Evolutionary conservation across 768 basidiomycete species (phyloP).

Genomic region (Boletus patriciae): DNA sequence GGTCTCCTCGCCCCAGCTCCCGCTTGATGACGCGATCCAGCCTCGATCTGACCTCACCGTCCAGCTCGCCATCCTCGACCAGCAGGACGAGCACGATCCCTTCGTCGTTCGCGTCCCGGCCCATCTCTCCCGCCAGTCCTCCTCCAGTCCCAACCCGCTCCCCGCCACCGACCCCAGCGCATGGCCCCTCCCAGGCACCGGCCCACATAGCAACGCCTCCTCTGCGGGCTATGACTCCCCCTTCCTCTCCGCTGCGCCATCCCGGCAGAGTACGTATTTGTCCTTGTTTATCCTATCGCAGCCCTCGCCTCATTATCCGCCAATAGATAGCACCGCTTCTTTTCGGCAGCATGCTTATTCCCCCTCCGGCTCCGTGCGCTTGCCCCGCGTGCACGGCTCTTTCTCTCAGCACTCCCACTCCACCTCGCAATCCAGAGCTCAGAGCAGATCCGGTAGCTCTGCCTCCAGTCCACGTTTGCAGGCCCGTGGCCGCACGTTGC

Average conservation of each 20-base stretch:
- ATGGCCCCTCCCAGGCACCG: constrained; percentile 24
- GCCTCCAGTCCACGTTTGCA: constrained; percentile 50
- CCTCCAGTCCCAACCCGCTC: constrained; percentile 24
- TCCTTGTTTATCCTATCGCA: constrained; percentile 8
- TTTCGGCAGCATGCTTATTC: constrained; percentile 31
- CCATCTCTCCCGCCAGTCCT: constrained; percentile 32
- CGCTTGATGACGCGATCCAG: constrained; percentile 19
- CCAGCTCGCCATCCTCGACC: constrained; percentile 26
- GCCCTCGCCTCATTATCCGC: constrained; percentile 8
- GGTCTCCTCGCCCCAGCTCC: constrained; percentile 8
- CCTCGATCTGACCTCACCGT: constrained; percentile 21
- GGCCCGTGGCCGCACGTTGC: constrained; percentile 42
- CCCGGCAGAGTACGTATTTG: constrained; percentile 41
- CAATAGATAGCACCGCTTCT: constrained; percentile 30
- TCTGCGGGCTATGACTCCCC: constrained; percentile 31
- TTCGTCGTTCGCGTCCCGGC: constrained; percentile 44
- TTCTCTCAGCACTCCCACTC: constrained; percentile 35
- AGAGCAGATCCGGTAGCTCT: constrained; percentile 47
- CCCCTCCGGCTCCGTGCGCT: constrained; percentile 32
- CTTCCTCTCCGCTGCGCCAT: constrained; percentile 30
- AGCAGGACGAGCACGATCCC: constrained; percentile 39
- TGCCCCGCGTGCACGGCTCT: constrained; percentile 39
- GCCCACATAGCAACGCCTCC: constrained; percentile 37
- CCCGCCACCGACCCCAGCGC: constrained; percentile 16
- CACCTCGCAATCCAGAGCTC: constrained; percentile 43